These are phyloP conservation scores for Berberis vulgaris DNA, from an alignment of 164 flowering plant species.

Conservation along the genomic window DNA sequence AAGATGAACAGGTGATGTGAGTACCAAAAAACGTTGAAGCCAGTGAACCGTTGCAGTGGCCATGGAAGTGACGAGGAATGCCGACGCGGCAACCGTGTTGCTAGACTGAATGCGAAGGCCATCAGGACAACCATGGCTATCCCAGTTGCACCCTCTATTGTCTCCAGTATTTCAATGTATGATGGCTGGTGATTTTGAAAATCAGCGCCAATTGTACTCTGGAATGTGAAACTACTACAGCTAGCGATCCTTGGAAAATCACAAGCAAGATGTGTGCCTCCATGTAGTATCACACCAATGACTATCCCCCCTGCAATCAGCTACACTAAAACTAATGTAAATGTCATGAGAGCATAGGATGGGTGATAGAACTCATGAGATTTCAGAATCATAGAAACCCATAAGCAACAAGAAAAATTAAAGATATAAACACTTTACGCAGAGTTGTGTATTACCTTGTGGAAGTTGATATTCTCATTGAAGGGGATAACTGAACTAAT, in stretches of 20 bases:
- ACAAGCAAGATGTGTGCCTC: slow-evolving; percentile 42
- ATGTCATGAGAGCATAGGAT: neutral
- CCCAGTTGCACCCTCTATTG: slow-evolving; percentile 39
- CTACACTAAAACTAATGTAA: slow-evolving; percentile 21
- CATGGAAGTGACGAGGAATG: slow-evolving; percentile 14
- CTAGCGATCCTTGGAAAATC: slow-evolving; percentile 43
- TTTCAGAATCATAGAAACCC: too few relatives aligned
- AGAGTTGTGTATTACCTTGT: slow-evolving; percentile 26
- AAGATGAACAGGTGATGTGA: slow-evolving; percentile 43
- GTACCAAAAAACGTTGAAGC: slow-evolving; percentile 51
- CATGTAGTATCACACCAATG: slow-evolving; percentile 43
- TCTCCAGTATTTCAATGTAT: slow-evolving; percentile 32
- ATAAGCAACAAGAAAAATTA: too few relatives aligned
- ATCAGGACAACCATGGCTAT: slow-evolving; percentile 38
- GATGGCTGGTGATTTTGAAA: slow-evolving; percentile 40
- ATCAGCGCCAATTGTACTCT: slow-evolving; percentile 24
- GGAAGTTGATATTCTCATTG: slow-evolving; percentile 50
- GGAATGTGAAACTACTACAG: slow-evolving; percentile 18
- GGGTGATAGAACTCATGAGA: too few relatives aligned
- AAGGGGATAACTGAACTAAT: slow-evolving; percentile 35
- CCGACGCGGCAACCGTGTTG: slow-evolving; percentile 32
- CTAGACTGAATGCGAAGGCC: slow-evolving; percentile 37
- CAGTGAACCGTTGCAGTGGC: slow-evolving; percentile 21
- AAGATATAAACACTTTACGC: neutral
- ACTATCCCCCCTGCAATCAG: slow-evolving; percentile 49